These are phyloP conservation scores for Leptographium wingfieldii DNA, from an alignment of 2,329 filamentous ascomycete genomes.

Conservation along the genomic window DNA sequence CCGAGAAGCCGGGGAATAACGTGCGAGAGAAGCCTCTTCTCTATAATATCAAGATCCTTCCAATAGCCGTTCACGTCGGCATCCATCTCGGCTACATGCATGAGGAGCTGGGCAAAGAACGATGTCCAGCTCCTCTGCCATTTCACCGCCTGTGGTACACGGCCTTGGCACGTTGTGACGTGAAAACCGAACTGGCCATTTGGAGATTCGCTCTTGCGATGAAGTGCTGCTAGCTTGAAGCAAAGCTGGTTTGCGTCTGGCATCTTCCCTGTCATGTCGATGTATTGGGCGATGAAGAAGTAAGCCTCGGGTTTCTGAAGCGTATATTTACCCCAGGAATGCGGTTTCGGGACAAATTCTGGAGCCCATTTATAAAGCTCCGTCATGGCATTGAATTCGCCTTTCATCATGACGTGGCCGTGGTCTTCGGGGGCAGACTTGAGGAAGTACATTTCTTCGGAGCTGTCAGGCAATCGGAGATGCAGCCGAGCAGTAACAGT, in stretches of 20 bases:
- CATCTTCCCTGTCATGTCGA: constrained; percentile 15
- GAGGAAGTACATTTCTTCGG: constrained; percentile 6
- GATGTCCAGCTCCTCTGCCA: constrained; percentile 27
- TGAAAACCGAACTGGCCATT: constrained; percentile 26
- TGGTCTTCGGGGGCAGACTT: constrained; percentile 1
- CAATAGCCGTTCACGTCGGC: constrained; percentile 19
- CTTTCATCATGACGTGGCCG: constrained; percentile 12
- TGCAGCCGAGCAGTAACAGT: not conserved
- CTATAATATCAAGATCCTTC: constrained; percentile 17
- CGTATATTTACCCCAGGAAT: constrained; percentile 16
- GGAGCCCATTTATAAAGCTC: constrained; percentile 17
- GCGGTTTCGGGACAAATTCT: constrained; percentile 18
- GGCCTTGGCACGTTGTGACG: constrained; percentile 20
- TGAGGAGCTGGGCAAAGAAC: constrained; percentile 23
- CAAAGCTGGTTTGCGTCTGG: constrained; percentile 10
- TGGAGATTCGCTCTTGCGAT: constrained; percentile 8
- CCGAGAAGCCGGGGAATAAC: constrained; percentile 21
- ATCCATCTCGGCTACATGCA: constrained; percentile 18
- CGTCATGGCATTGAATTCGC: constrained; percentile 20
- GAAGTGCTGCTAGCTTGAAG: constrained; percentile 8
- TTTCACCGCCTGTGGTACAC: constrained; percentile 14
- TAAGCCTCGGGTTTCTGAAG: constrained; percentile 9
- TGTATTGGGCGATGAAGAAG: constrained; percentile 20
- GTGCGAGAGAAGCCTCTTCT: constrained; percentile 11
- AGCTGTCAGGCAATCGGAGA: constrained; percentile 1